These are phyloP conservation scores for Fusarium sambucinum DNA, from an alignment of 2,329 filamentous ascomycete genomes.

Conservation along the genomic window DNA sequence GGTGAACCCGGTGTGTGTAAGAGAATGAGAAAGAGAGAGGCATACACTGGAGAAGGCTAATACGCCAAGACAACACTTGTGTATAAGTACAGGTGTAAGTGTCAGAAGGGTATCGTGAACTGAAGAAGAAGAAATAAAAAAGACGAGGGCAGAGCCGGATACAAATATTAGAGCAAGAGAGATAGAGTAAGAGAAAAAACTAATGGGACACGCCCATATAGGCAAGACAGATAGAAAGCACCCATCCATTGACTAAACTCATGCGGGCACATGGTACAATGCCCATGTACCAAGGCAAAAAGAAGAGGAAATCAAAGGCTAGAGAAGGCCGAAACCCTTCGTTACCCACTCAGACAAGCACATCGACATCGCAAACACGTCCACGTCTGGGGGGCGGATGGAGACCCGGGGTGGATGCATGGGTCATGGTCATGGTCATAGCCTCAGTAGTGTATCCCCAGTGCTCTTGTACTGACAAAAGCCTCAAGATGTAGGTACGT, in stretches of 20 bases:
- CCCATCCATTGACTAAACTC: slow-evolving; percentile 6
- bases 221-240: slow-evolving; percentile 18
- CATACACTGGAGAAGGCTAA: slow-evolving; percentile 22
- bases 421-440: slow-evolving; percentile 18
- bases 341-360: slow-evolving; percentile 34
- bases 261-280: slow-evolving; percentile 6
- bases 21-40: slow-evolving; percentile 21
- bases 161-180: slow-evolving; percentile 28
- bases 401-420: slow-evolving; percentile 42
- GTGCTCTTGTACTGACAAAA: slow-evolving; percentile 2
- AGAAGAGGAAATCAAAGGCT: slow-evolving; percentile 12
- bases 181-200: slow-evolving; percentile 2
- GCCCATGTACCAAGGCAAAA: slow-evolving; percentile 12
- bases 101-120: slow-evolving; percentile 31
- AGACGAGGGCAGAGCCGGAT: slow-evolving; percentile 18
- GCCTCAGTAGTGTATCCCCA: background rate
- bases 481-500: slow-evolving; percentile 6
- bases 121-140: slow-evolving; percentile 2
- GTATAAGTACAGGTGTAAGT: slow-evolving; percentile 9
- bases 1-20: slow-evolving; percentile 28
- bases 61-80: slow-evolving; percentile 20
- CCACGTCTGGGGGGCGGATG: slow-evolving; percentile 45
- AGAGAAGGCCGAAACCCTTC: slow-evolving; percentile 18
- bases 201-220: slow-evolving; percentile 21
- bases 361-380: slow-evolving; percentile 39